These are phyloP conservation scores for Leccinum boreale DNA, from an alignment of 768 basidiomycete genomes.

Conservation along the genomic window DNA sequence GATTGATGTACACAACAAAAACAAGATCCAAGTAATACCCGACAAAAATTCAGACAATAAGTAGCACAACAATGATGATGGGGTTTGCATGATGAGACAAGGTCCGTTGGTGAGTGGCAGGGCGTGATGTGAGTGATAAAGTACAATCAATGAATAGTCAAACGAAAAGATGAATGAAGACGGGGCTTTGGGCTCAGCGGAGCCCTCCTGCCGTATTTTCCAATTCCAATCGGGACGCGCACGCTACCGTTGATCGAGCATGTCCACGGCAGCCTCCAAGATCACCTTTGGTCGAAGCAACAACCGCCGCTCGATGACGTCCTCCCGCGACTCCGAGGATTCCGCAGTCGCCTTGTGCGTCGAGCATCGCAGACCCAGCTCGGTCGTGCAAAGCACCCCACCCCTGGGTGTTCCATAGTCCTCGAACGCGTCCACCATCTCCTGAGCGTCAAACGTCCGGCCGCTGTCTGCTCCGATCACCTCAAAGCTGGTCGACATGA, in stretches of 20 bases:
- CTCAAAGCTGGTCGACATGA: constrained; percentile 76
- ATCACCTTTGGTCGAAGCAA: constrained; percentile 74
- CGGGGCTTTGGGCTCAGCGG: neutral
- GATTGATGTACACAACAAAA: neutral
- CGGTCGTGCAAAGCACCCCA: constrained; percentile 63
- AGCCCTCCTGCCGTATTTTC: neutral
- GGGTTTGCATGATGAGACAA: neutral
- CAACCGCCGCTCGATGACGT: constrained; percentile 52
- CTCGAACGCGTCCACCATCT: constrained; percentile 64
- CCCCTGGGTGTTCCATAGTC: constrained; percentile 51
- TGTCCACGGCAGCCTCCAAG: constrained; percentile 62
- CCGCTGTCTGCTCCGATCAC: constrained; percentile 59
- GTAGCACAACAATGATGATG: neutral
- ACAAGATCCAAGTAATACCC: neutral
- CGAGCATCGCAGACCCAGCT: constrained; percentile 66
- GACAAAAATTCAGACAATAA: neutral
- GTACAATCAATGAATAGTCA: neutral
- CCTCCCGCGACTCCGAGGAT: constrained; percentile 33
- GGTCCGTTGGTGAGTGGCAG: neutral
- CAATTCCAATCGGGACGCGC: neutral
- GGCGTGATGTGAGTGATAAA: neutral
- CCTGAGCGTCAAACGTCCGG: constrained; percentile 43
- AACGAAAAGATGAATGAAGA: neutral
- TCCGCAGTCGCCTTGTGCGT: constrained; percentile 40
- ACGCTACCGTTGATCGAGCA: constrained; percentile 37